Evolutionary conservation across 306 rosid genomes (phyloP).

Genomic region (Cicer arietinum): DNA sequence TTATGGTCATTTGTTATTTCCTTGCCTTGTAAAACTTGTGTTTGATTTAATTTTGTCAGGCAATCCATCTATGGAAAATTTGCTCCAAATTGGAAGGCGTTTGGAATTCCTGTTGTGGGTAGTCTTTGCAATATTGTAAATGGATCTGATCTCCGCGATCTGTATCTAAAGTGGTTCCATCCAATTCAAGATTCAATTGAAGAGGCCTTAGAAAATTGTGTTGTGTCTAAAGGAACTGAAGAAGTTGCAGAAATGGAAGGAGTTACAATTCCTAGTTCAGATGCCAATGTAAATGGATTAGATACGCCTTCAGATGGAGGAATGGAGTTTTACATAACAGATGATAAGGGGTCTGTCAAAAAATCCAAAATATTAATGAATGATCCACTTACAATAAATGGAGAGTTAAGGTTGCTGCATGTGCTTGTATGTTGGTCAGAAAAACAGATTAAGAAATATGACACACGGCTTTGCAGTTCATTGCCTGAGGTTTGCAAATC

Average conservation of each 20-base stretch:
- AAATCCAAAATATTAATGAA: conserved; percentile 64
- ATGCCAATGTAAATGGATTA: conserved; percentile 51
- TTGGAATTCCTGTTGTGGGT: conserved; percentile 88
- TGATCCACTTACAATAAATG: conserved; percentile 59
- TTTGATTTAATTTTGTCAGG: conserved; percentile 62
- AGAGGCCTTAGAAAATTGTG: conserved; percentile 50
- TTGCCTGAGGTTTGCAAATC: conserved; percentile 94
- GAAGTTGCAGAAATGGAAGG: conserved; percentile 56
- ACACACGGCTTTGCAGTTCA: conserved; percentile 60
- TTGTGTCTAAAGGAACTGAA: conserved; percentile 51
- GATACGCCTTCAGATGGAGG: conserved; percentile 54
- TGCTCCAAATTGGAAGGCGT: conserved; percentile 72
- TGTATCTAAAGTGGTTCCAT: conserved; percentile 68
- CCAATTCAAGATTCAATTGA: conserved; percentile 64
- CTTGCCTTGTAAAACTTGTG: conserved; percentile 39
- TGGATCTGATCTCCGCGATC: conserved; percentile 73
- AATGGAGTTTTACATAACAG: conserved; percentile 72
- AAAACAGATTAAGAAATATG: conserved; percentile 61
- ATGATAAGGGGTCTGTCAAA: conserved; percentile 73
- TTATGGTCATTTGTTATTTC: conserved; percentile 35
- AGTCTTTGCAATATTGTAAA: conserved; percentile 53
- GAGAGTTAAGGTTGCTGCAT: conserved; percentile 53
- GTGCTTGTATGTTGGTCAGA: conserved; percentile 91
- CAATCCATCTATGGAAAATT: conserved; percentile 68
- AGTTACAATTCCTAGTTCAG: conserved; percentile 45